Conservation (phyloP, 2,329 filamentous ascomycete species). For the Sporothrix pseudoabietina region DNA sequence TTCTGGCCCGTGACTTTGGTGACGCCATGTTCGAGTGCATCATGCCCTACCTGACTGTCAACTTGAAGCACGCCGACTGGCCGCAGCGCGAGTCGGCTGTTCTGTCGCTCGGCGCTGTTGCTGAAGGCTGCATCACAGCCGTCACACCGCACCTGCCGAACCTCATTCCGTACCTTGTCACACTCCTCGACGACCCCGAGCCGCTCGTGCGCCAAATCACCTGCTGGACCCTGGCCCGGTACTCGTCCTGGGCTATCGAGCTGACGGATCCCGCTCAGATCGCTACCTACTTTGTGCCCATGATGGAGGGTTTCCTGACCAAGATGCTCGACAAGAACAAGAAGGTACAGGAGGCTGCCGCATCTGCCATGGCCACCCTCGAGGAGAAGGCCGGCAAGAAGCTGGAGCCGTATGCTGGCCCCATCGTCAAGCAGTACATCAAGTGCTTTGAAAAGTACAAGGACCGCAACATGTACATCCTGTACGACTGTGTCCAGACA, state of each 20-base stretch:
- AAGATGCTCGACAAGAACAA: conserved; percentile 98
- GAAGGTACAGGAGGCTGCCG: conserved; percentile 93
- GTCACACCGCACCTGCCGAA: conserved; percentile 89
- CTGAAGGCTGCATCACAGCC: conserved; percentile 88
- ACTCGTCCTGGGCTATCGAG: conserved; percentile 87
- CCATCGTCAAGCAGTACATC: conserved; percentile 91
- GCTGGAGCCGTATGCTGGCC: conserved; percentile 80
- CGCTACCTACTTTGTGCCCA: conserved; percentile 82
- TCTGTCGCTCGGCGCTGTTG: conserved; percentile 88
- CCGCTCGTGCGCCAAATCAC: conserved; percentile 95
- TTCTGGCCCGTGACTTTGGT: conserved; percentile 89
- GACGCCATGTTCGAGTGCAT: conserved; percentile 87
- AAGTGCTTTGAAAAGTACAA: conserved; percentile 94
- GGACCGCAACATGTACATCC: conserved; percentile 97
- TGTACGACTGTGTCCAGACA: conserved; percentile 98
- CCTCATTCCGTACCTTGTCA: conserved; percentile 86
- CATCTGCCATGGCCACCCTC: conserved; percentile 92
- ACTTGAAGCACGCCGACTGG: conserved; percentile 87
- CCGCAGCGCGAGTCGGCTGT: conserved; percentile 91
- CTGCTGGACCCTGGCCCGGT: conserved; percentile 94
- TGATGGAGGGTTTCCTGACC: conserved; percentile 93
- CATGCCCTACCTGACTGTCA: conserved; percentile 86
- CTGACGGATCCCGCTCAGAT: conserved; percentile 68
- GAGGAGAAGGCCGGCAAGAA: conserved; percentile 87
- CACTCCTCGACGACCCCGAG: conserved; percentile 78